Evolutionary conservation across 2,329 filamentous ascomycete species (phyloP), one percentile per base, ranked within the genome.

Genomic region (Orbilia javanica): DNA sequence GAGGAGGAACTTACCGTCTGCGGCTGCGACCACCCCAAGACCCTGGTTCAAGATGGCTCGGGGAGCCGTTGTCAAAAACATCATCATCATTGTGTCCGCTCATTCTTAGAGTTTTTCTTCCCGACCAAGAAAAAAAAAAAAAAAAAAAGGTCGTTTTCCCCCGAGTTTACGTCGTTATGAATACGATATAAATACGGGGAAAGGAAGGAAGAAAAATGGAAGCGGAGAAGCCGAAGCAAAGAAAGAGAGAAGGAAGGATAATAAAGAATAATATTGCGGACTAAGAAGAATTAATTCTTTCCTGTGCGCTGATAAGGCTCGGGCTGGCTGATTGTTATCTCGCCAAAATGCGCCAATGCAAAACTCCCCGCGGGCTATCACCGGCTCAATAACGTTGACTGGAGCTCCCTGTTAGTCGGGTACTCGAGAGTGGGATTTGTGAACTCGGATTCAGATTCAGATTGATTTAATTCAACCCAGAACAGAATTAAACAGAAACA

Each of bases 311-410:
- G 36, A 63, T 36, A 63, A 70, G 46, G n/a, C 29, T 31, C 39
- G 52, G 27, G 39, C 29, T 20, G 48, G 44, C 39, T 70, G 50
- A 70, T 48, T 22, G 27, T 62, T 50, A 70, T 63, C 48, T 48
- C 55, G 55, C 55, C 55, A 60, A 60, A 44, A 18, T 44, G 42
- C 42, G 42, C 42, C 42, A 44, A 44, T 48, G 39, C 57, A 65
- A 74, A 74, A 74, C 70, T 74, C 70, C 63, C 70, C 70, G 70
- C 70, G 44, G 63, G 63, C 39, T 66, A 67, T 50, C 70, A 74
- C 53, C 63, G 52, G 53, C 62, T 34, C 44, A 64, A 36, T 20
- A 44, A 44, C n/a, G 42, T 44, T 64, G 18, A 42, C 34, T 60
- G 55, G 55, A 60, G 55, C 55, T 60, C 55, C 55, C 4, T 25